Base-by-base conservation (phyloP, 148 eudicot species). In the Oxyria digyna region DNA sequence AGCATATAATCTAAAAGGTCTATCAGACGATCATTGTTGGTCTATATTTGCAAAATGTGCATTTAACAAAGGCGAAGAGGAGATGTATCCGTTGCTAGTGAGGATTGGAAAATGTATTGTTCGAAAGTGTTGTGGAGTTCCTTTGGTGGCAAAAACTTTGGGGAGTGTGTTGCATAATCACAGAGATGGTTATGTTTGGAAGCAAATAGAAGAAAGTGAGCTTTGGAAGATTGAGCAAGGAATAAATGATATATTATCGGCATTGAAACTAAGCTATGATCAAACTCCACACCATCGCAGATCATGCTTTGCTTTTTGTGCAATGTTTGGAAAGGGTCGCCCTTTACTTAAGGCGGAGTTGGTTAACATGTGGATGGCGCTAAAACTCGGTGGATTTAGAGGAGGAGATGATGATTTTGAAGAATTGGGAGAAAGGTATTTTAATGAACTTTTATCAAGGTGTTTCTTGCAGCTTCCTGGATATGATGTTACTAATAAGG, bases 301-400 rank as follows among this genome's bases (percentile, higher is more conserved):
- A 40, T 21, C 49, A 70, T 74, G 68, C 40, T 74, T 78, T 68
- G 68, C 52, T 0, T 55, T 38, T 38, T 70, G 74, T 29, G 71
- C 77, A 20, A 31, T 69, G 3, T 55, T 78, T 32, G 67, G 72
- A 14, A 74, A 74, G 20, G 77, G 62, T 8, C 13, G 18, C 20
- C 2, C 1, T 0, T 69, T 74, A 7, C 0, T 24, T 1, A 71
- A 40, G n/a, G 24, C 41, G 3, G 27, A 1, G 17, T 2, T 69
- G 26, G 20, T 69, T 14, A 12, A 37, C 31, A 72, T 67, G 23
- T 78, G 80, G 80, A 70, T 74, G 37, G 80, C 80, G 27, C 74
- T 57, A 55, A 46, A 46, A 2, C 71, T 52, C 21, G 11, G 55
- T 0, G 18, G 17, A 18, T 48, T 63, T 20, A 31, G 37, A 2